phyloP scores from a whole-genome alignment of 139 green algal species.

The Gonium pectorale region DNA sequence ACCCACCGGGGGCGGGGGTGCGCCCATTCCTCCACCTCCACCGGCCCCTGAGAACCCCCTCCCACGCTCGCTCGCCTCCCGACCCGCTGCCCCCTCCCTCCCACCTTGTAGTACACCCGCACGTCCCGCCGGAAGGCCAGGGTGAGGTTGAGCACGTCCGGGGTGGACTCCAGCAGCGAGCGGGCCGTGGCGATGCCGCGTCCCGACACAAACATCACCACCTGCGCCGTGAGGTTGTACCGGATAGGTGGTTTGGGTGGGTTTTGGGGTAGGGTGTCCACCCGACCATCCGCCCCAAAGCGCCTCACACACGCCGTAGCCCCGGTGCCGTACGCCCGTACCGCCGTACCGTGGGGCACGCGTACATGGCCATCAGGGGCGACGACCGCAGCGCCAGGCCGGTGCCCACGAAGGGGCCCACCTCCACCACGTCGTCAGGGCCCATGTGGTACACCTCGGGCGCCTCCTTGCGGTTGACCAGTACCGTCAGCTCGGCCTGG shows the following conservation, averaged over 20 bases:
- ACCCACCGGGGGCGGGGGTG: no score
- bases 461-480: conserved; percentile 71
- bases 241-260: background rate
- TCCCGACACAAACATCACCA: conserved; percentile 61
- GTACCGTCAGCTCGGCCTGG: conserved; percentile 61
- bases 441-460: conserved; percentile 75
- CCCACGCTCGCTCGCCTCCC: no score
- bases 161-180: conserved; percentile 73
- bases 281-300: background rate
- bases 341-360: conserved; percentile 69
- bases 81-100: background rate
- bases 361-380: conserved; percentile 69
- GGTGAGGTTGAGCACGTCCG: conserved; percentile 65
- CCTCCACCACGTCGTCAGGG: conserved; percentile 67
- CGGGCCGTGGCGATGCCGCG: conserved; percentile 74
- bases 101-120: conserved; percentile 84
- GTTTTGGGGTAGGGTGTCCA: background rate
- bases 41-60: no score
- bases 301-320: background rate
- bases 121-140: conserved; percentile 68
- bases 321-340: background rate
- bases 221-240: background rate
- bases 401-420: conserved; percentile 79
- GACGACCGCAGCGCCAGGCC: conserved; percentile 74
- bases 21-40: no score